Evolutionary conservation across 2,329 filamentous ascomycete genomes (phyloP), one percentile per base, ranked within the genome.

Genomic region (Hirsutella thompsonii): DNA sequence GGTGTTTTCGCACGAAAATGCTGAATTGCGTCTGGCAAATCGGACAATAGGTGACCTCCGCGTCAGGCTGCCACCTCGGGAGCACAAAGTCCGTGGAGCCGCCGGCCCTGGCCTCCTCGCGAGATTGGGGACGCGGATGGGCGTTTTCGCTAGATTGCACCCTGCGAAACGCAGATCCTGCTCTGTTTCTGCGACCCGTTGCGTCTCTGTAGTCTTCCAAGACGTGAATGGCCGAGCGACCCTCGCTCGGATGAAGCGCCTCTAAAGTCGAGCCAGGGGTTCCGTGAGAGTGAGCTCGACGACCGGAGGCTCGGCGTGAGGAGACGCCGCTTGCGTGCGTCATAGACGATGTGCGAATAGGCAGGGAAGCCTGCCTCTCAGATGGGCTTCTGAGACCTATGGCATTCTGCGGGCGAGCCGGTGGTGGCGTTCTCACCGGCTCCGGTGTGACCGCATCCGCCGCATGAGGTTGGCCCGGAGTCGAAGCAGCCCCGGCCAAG

Each of bases 1-100:
- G 90, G 63, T 96, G 90, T 57, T 93, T 93, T 47, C 90, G 74
- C 55, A 86, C 80, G 64, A 87, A 86, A 51, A 94, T 82, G 56
- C 76, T 84, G 55, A 96, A 96, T 37, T 79, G 75, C 1, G 74
- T 75, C 40, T 69, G 67, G 56, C 90, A 96, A 43, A 95, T 94
- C 2, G 88, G 86, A 57, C 90, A 96, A 46, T 79, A 72, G 2
- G 79, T 77, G 10, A 85, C 87, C 50, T 93, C 87, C 4, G 74
- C 69, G 60, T 96, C 90, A 4, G 88, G 83, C 63, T 95, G 89
- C 90, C 90, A 96, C 43, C 70, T 70, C 2, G 89, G 88, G 33
- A 88, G 62, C 16, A 72, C 62, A 46, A 83, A 64, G 18, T 72
- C 67, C 49, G 56, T 46, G 16, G 40, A 29, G 30, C 34, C 23